Base-by-base conservation (phyloP, 805 yeast species). In the Wickerhamiella musiphila region DNA sequence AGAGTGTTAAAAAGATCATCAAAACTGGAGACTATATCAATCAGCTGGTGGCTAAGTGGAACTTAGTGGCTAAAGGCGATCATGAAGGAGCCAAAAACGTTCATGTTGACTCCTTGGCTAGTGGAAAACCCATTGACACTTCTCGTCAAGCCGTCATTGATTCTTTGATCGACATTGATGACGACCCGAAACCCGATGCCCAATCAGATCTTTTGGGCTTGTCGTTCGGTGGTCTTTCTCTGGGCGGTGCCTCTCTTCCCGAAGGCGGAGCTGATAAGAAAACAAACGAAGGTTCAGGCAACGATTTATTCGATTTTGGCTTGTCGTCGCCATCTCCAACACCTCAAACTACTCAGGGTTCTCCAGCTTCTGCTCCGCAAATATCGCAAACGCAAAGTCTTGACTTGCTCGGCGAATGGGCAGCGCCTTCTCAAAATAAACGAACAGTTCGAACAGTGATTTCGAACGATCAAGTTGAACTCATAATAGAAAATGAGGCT, bases 131-230 rank as follows among this genome's bases (percentile, higher is more conserved):
- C 17, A 33, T 28, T 30, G 41, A 45, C 19, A 49, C 51, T 28
- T 56, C 63, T 7, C 56, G 60, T 33, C 56, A 58, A 13, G 47
- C 50, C 1, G 34, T 53, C 29, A 56, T 63, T 26, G 60, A 66
- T 23, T 69, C 71, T 36, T 60, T 82, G 43, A 77, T 83, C 39
- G 93, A 82, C 48, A 70, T 82, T 43, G 92, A 68, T 47, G 79
- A 70, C 41, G 72, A 63, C 30, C 51, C 53, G 22, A 43, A 47
- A 5, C 41, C 47, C 12, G 44, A 46, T 2, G 41, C 45, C 47
- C 59, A 56, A 49, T 38, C 39, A 10, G 94, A 83, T 50, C 61
- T 84, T 40, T 60, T 83, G 37, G 73, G 73, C 29, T 61, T 78
- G 37, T 66, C 79, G 2, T 66, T 76, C 38, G 56, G 61, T 31